Conservation (phyloP, 208 protist genomes). For the Crithidia thermophila region DNA sequence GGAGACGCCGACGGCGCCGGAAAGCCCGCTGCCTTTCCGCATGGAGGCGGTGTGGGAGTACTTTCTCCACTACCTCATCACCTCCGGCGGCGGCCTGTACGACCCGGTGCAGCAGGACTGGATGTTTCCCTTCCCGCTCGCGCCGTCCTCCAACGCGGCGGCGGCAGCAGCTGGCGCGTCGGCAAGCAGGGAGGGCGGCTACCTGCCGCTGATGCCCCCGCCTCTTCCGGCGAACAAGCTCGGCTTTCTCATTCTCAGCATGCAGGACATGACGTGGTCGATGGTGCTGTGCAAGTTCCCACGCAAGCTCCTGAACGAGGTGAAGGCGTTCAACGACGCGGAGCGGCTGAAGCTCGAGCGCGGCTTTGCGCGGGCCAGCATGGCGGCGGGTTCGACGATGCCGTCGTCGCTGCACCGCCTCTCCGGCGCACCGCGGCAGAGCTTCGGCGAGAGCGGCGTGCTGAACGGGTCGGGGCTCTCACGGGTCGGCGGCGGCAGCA, state of each 20-base stretch:
- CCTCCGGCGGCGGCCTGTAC: slow-evolving; percentile 63
- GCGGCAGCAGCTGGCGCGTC: neutral
- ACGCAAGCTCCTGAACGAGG: slow-evolving; percentile 35
- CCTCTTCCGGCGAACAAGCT: slow-evolving; percentile 32
- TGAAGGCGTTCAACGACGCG: slow-evolving; percentile 34
- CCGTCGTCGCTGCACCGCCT: neutral
- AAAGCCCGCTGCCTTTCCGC: slow-evolving; percentile 82
- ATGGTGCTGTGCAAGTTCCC: slow-evolving; percentile 68
- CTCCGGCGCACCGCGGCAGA: neutral
- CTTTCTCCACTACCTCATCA: slow-evolving; percentile 62
- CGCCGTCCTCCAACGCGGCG: neutral
- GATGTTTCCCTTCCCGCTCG: slow-evolving; percentile 69
- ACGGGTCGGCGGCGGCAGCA: neutral
- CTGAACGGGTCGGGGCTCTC: neutral
- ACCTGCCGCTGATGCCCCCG: neutral
- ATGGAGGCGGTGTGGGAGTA: slow-evolving; percentile 69
- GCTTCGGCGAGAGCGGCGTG: slow-evolving; percentile 14
- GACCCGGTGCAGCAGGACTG: slow-evolving; percentile 61
- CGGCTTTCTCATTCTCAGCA: slow-evolving; percentile 71
- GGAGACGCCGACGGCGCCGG: slow-evolving; percentile 53
- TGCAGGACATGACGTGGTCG: slow-evolving; percentile 80
- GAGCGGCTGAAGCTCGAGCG: slow-evolving; percentile 25
- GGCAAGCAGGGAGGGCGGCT: neutral
- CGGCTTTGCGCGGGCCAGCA: neutral
- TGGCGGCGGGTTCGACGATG: neutral